These are phyloP conservation scores for Leptographium flavum DNA, from an alignment of 2,329 filamentous ascomycete genomes.

Conservation along the genomic window DNA sequence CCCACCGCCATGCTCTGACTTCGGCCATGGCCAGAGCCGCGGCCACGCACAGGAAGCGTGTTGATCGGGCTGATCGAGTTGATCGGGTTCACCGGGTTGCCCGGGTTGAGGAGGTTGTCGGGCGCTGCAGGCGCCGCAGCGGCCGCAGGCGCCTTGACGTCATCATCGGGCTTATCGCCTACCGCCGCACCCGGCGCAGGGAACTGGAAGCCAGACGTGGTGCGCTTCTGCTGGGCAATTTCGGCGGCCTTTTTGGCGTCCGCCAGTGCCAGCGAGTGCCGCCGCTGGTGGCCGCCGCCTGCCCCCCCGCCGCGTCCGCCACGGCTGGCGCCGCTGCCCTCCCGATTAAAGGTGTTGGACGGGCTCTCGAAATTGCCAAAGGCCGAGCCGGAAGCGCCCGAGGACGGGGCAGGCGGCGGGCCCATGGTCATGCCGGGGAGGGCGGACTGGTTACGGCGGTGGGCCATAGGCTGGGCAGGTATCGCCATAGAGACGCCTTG, in stretches of 20 bases:
- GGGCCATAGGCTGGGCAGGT: slow-evolving; percentile 65
- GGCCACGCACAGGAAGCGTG: slow-evolving; percentile 28
- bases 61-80: neutral
- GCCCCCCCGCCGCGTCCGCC: slow-evolving; percentile 40
- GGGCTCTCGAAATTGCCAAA: slow-evolving; percentile 69
- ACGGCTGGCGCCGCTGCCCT: slow-evolving; percentile 42
- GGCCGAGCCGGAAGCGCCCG: slow-evolving; percentile 63
- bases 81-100: no score
- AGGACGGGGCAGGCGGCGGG: slow-evolving; percentile 79
- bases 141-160: slow-evolving; percentile 24
- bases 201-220: slow-evolving; percentile 89
- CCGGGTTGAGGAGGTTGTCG: no score
- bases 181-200: slow-evolving; percentile 55
- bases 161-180: slow-evolving; percentile 41
- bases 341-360: slow-evolving; percentile 39
- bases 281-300: slow-evolving; percentile 72
- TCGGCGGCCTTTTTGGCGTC: slow-evolving; percentile 98
- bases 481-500: slow-evolving; percentile 62
- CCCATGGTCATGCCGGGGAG: slow-evolving; percentile 86
- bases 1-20: slow-evolving; percentile 86
- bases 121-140: slow-evolving; percentile 21
- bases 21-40: slow-evolving; percentile 50
- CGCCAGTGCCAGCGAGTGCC: slow-evolving; percentile 85
- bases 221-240: slow-evolving; percentile 89
- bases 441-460: slow-evolving; percentile 96